A percentile compares a stretch with the other conserved stretches of the same genome.
These are phyloP conservation scores for Boletus tylopilopsis DNA, from an alignment of 768 basidiomycete species.

Conservation along the genomic window DNA sequence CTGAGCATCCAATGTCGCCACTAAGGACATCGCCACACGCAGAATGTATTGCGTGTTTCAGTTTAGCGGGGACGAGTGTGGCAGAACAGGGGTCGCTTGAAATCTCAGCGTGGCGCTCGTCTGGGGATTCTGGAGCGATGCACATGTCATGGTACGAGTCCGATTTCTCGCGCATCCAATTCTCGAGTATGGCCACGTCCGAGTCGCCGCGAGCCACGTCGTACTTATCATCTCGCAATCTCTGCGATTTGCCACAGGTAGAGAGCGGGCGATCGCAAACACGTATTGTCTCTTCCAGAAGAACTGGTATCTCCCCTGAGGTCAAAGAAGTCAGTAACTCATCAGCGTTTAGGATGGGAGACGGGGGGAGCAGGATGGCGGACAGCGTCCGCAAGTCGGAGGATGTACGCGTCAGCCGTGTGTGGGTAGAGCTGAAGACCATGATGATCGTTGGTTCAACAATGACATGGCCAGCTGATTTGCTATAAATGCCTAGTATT, in stretches of 20 bases:
- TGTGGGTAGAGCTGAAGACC: constrained; percentile 15
- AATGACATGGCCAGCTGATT: background rate
- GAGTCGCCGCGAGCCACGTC: background rate
- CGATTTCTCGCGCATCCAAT: constrained; percentile 2
- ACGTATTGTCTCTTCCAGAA: constrained; percentile 31
- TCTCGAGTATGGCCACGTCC: constrained; percentile 1
- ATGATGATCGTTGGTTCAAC: constrained; percentile 6
- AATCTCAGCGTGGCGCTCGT: constrained; percentile 1
- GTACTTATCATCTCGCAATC: constrained; percentile 2
- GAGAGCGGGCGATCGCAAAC: constrained; percentile 5
- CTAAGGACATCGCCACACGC: background rate
- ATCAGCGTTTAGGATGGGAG: constrained; percentile 43
- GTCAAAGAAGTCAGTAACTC: constrained; percentile 35
- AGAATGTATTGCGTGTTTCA: background rate
- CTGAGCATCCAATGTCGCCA: background rate
- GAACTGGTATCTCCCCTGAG: constrained; percentile 51
- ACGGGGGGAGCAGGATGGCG: constrained; percentile 38
- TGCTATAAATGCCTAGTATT: constrained; percentile 16
- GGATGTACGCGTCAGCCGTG: constrained; percentile 36
- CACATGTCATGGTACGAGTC: background rate
- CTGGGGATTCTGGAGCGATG: background rate
- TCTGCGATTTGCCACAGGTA: background rate
- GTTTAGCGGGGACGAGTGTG: background rate
- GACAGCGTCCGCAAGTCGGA: constrained; percentile 39
- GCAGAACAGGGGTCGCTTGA: background rate